phyloP scores from a whole-genome alignment of 768 basidiomycete species.

The Amanita muscaria region DNA sequence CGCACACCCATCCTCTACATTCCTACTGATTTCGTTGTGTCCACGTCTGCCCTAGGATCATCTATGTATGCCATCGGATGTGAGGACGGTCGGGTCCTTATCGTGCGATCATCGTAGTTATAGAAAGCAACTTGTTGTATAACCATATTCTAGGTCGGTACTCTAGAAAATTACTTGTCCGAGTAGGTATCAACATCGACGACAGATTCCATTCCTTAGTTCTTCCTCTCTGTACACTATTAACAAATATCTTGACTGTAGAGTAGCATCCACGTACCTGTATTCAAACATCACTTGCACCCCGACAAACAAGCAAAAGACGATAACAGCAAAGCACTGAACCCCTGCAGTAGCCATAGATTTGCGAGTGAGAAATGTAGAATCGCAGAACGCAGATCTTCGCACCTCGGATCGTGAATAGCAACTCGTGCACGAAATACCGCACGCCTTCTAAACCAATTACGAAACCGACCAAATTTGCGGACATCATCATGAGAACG shows the following conservation, averaged over 20 bases:
- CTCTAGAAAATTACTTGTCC: too few species aligned
- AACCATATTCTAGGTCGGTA: too few species aligned
- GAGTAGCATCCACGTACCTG: slow-evolving; percentile 59
- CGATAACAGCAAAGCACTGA: slow-evolving; percentile 52
- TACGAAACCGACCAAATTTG: slow-evolving; percentile 94
- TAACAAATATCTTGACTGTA: too few species aligned
- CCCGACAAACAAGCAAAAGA: slow-evolving; percentile 64
- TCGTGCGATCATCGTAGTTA: too few species aligned
- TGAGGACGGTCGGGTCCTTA: too few species aligned
- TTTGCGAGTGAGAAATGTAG: neutral
- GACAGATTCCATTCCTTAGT: slow-evolving; percentile 6
- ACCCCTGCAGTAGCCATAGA: slow-evolving; percentile 36
- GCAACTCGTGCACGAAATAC: slow-evolving; percentile 55
- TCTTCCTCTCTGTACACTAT: slow-evolving; percentile 8
- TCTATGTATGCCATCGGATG: too few species aligned
- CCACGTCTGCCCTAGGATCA: too few species aligned
- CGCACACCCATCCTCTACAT: too few species aligned
- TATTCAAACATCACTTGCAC: slow-evolving; percentile 97
- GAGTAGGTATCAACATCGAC: slow-evolving; percentile 9
- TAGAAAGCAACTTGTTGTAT: too few species aligned
- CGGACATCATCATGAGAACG: slow-evolving; percentile 81
- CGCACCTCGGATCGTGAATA: slow-evolving; percentile 60
- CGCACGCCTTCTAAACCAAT: slow-evolving; percentile 74
- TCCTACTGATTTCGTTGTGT: too few species aligned
- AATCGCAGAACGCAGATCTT: neutral